These are phyloP conservation scores for Scedosporium dehoogii DNA, from an alignment of 2,329 filamentous ascomycete species.

Conservation along the genomic window DNA sequence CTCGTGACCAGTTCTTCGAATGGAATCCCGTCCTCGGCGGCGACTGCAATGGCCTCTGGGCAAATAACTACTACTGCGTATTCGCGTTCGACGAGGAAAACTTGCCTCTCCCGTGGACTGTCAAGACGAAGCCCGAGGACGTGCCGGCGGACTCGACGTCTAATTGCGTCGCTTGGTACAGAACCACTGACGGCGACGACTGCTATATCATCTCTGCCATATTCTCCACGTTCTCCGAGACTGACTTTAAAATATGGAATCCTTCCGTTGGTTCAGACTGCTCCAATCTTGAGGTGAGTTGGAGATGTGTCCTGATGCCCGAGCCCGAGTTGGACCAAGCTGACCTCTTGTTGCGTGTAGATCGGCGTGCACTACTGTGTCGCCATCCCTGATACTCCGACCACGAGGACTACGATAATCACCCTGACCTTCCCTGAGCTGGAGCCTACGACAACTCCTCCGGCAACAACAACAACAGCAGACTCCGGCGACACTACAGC, in stretches of 20 bases:
- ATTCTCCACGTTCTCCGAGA: not conserved
- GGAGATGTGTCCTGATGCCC: not conserved
- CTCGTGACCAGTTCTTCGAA: conserved; percentile 15
- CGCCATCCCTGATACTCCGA: not conserved
- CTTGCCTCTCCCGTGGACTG: conserved; percentile 11
- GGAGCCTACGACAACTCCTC: not conserved
- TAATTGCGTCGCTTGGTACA: conserved; percentile 13
- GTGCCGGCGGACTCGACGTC: conserved; percentile 3
- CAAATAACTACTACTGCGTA: conserved; percentile 14
- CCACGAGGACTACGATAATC: not conserved
- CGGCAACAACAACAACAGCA: not conserved
- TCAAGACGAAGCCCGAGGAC: conserved; percentile 5
- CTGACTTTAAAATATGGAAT: not conserved
- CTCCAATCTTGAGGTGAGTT: not conserved
- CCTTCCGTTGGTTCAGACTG: not conserved
- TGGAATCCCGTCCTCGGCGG: conserved; percentile 16
- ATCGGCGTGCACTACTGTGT: not conserved
- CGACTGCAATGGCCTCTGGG: conserved; percentile 17
- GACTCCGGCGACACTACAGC: not conserved
- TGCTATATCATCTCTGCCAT: not conserved
- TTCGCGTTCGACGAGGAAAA: conserved; percentile 6
- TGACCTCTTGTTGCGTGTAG: not conserved
- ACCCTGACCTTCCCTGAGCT: not conserved
- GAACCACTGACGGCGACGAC: conserved; percentile 8
- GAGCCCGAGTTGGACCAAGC: not conserved